phyloP scores from a whole-genome alignment of 768 basidiomycete species.

The Tubosaeta sp. region DNA sequence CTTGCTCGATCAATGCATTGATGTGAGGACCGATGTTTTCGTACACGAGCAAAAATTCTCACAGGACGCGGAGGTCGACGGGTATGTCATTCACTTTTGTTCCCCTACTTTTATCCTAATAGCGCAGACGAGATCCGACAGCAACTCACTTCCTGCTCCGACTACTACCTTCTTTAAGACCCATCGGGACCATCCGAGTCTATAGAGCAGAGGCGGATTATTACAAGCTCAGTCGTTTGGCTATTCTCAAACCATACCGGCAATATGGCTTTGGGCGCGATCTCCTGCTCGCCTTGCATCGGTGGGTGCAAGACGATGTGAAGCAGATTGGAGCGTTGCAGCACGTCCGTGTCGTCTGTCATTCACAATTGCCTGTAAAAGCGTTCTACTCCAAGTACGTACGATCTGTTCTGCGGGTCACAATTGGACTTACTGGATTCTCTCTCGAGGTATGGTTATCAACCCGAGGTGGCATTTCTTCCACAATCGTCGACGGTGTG shows the following conservation, averaged over 20 bases:
- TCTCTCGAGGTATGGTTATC: conserved; percentile 61
- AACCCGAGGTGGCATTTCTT: conserved; percentile 49
- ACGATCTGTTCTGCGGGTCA: conserved; percentile 6
- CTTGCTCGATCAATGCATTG: conserved; percentile 59
- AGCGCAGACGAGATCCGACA: conserved; percentile 52
- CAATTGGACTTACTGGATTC: conserved; percentile 13
- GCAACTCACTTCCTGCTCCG: conserved; percentile 73
- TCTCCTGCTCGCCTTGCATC: conserved; percentile 61
- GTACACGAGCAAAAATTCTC: conserved; percentile 55
- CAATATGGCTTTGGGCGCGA: conserved; percentile 58
- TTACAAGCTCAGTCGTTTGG: conserved; percentile 73
- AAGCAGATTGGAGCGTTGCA: conserved; percentile 19
- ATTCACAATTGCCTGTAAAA: conserved; percentile 69
- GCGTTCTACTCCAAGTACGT: conserved; percentile 72
- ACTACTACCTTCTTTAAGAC: conserved; percentile 51
- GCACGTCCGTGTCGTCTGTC: conserved; percentile 45
- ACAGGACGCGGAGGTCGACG: conserved; percentile 70
- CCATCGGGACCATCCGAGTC: conserved; percentile 69
- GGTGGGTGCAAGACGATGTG: conserved; percentile 48
- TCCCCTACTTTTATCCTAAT: conserved; percentile 6
- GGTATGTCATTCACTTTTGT: conserved; percentile 40
- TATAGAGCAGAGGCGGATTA: conserved; percentile 36
- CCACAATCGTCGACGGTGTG: neutral
- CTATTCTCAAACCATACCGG: conserved; percentile 62
- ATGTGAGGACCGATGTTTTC: conserved; percentile 50